Conservation (phyloP, 106 monocot genomes). For the Alisma plantagoaquatica region DNA sequence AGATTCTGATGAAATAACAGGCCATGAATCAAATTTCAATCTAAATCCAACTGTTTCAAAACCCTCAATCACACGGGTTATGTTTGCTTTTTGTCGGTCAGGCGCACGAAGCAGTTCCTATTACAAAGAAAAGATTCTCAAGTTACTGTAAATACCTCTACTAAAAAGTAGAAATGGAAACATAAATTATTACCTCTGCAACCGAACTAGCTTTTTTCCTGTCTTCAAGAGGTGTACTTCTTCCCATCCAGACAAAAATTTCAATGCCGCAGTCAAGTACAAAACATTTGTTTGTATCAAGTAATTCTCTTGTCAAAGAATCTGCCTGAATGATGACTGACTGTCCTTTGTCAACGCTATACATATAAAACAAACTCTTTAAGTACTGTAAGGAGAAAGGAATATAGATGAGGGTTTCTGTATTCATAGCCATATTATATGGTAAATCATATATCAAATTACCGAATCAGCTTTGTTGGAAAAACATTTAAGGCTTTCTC, state of each 20-base stretch:
- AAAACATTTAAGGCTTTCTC: constrained; percentile 18
- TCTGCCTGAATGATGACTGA: constrained; percentile 32
- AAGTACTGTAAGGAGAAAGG: too few species aligned
- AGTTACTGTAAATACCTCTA: too few species aligned
- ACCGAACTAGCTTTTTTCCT: constrained; percentile 68
- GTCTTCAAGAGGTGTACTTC: constrained; percentile 67
- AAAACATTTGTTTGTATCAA: constrained; percentile 75
- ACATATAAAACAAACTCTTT: too few species aligned
- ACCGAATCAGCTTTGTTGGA: constrained; percentile 51
- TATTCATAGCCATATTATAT: too few species aligned
- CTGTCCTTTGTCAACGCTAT: constrained; percentile 52
- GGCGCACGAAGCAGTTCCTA: constrained; percentile 44
- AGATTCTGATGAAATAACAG: constrained; percentile 26
- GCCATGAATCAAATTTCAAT: constrained; percentile 69
- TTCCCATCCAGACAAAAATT: constrained; percentile 83
- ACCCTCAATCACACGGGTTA: constrained; percentile 67
- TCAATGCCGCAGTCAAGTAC: constrained; percentile 73
- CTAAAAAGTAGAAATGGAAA: too few species aligned
- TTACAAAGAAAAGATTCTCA: background rate
- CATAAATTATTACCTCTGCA: constrained; percentile 72
- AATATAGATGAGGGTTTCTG: too few species aligned
- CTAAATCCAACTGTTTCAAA: constrained; percentile 68
- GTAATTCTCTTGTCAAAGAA: constrained; percentile 48
- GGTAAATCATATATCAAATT: too few species aligned
- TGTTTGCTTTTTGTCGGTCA: constrained; percentile 38